These are phyloP conservation scores for Rosa rugosa DNA, from an alignment of 306 rosid genomes.

Conservation along the genomic window DNA sequence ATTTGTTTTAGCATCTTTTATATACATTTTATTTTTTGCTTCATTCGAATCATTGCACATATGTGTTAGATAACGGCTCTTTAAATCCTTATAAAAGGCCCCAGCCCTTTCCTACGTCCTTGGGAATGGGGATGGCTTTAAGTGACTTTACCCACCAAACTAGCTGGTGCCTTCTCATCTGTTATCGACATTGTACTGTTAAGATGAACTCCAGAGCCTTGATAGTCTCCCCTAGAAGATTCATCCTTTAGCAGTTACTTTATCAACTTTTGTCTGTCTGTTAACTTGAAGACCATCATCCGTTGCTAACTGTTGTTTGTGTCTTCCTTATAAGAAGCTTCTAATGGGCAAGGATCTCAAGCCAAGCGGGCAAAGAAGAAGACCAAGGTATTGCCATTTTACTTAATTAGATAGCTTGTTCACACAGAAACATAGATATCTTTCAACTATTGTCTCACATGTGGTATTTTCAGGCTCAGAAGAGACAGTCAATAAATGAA, in stretches of 20 bases:
- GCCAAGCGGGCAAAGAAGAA: constrained; percentile 59
- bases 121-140: neutral
- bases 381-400: constrained; percentile 55
- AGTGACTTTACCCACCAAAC: neutral
- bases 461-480: constrained; percentile 50
- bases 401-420: neutral
- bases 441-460: constrained; percentile 12
- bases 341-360: constrained; percentile 88
- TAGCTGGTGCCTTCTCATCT: neutral
- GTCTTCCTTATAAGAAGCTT: constrained; percentile 45
- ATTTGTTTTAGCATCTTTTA: constrained; percentile 7
- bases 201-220: neutral
- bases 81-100: neutral
- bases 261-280: constrained; percentile 10
- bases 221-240: constrained; percentile 10
- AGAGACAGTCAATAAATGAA: constrained; percentile 32
- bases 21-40: neutral
- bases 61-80: no score
- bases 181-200: neutral
- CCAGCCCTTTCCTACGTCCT: neutral
- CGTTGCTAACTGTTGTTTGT: constrained; percentile 35
- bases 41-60: neutral
- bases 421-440: neutral
- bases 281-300: constrained; percentile 6
- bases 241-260: constrained; percentile 9